These are phyloP conservation scores for Phyllosticta capitalensis DNA, from an alignment of 2,329 filamentous ascomycete species.

Conservation along the genomic window DNA sequence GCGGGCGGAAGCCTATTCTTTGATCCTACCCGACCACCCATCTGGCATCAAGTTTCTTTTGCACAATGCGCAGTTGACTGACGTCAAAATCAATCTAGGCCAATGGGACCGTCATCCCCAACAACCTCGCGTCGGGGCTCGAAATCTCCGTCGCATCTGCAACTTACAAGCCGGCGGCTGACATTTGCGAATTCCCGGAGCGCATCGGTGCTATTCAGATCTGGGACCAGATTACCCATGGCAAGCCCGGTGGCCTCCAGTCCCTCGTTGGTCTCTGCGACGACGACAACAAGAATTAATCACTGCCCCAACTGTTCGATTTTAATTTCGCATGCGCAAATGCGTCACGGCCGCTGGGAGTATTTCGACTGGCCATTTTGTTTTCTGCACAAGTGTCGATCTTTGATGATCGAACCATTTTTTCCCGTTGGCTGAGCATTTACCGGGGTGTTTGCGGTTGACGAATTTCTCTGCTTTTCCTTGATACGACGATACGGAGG, in stretches of 20 bases:
- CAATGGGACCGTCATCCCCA: constrained; percentile 26
- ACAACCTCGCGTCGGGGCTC: constrained; percentile 27
- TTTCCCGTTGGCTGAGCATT: neutral
- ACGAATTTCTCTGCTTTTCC: neutral
- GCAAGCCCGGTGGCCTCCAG: constrained; percentile 15
- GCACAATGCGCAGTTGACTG: neutral
- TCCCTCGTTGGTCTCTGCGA: neutral
- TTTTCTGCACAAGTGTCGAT: neutral
- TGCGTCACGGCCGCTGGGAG: neutral
- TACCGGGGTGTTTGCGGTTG: neutral
- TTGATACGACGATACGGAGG: neutral
- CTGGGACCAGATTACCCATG: constrained; percentile 17
- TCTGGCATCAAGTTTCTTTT: neutral
- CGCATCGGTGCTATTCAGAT: constrained; percentile 24
- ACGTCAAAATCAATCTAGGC: constrained; percentile 18
- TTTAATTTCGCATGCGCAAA: neutral
- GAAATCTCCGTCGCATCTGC: constrained; percentile 31
- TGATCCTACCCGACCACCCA: neutral
- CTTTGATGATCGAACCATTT: neutral
- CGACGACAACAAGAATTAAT: neutral
- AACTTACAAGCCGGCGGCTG: constrained; percentile 27
- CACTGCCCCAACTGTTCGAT: neutral
- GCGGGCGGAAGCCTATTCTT: neutral
- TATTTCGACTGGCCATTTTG: neutral
- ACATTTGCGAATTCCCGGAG: constrained; percentile 27